A percentile compares a stretch with the other conserved stretches of the same genome.
These are phyloP conservation scores for Aristolochia californica DNA, from an alignment of 164 flowering plant genomes.

Conservation along the genomic window DNA sequence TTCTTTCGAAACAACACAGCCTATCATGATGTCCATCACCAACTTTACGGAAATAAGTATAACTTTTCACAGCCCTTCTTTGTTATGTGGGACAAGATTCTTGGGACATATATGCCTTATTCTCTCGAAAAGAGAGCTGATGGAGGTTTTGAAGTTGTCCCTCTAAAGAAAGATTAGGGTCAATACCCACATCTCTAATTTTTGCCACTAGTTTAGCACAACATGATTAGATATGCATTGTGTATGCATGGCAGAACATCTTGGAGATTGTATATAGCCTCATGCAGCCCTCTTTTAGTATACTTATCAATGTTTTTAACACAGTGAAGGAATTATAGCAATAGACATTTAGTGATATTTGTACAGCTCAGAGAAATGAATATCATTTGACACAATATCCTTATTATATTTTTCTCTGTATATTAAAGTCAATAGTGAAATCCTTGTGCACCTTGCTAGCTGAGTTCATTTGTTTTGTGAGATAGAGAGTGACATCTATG, in stretches of 20 bases:
- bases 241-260: not conserved
- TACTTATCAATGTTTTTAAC: not conserved
- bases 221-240: not conserved
- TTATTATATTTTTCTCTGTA: too few species aligned
- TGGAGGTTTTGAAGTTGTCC: constrained; percentile 81
- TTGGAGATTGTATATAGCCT: not conserved
- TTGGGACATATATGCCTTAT: constrained; percentile 95
- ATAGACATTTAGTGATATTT: too few species aligned
- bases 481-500: too few species aligned
- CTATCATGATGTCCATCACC: constrained; percentile 95
- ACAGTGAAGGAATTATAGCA: too few species aligned
- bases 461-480: too few species aligned
- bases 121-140: constrained; percentile 56
- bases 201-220: not conserved
- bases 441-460: too few species aligned
- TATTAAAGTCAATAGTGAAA: too few species aligned
- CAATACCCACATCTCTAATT: not conserved
- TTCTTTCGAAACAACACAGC: constrained; percentile 85
- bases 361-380: too few species aligned
- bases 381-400: too few species aligned
- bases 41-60: constrained; percentile 82
- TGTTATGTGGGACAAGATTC: constrained; percentile 77
- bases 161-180: constrained; percentile 41
- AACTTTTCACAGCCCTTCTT: constrained; percentile 96
- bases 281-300: not conserved